Evolutionary conservation across 108 stramenopile genomes (phyloP).

Genomic region (Cyclostephanos invisitatus): DNA sequence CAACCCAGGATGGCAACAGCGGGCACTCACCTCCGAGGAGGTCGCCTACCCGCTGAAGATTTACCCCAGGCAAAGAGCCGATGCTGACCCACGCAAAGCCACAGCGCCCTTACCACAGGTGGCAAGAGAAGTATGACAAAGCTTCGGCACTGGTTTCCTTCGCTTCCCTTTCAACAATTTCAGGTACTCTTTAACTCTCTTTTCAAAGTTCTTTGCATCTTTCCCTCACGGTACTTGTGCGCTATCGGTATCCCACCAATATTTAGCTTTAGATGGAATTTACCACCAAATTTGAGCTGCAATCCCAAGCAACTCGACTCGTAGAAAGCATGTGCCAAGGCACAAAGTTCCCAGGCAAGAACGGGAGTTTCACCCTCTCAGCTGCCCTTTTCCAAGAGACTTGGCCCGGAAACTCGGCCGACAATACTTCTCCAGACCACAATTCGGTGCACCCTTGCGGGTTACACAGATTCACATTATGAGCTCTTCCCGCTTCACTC

Average conservation of each 20-base stretch:
- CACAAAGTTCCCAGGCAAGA: slow-evolving; percentile 55
- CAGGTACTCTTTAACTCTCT: slow-evolving; percentile 98
- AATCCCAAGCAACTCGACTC: slow-evolving; percentile 97
- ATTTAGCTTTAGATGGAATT: slow-evolving; percentile 97
- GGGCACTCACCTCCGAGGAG: slow-evolving; percentile 42
- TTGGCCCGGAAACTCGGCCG: slow-evolving; percentile 64
- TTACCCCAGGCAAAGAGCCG: slow-evolving; percentile 47
- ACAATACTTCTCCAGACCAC: slow-evolving; percentile 85
- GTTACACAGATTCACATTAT: slow-evolving; percentile 75
- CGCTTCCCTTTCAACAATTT: slow-evolving; percentile 96
- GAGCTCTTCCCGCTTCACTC: slow-evolving; percentile 95
- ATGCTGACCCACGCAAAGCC: slow-evolving; percentile 56
- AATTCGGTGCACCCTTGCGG: slow-evolving; percentile 66
- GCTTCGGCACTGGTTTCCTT: slow-evolving; percentile 84
- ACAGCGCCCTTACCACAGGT: slow-evolving; percentile 72
- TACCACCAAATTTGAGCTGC: slow-evolving; percentile 95
- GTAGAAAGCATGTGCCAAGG: slow-evolving; percentile 69
- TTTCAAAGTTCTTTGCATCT: slow-evolving; percentile 97
- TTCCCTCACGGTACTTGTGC: slow-evolving; percentile 96
- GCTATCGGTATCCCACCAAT: slow-evolving; percentile 94
- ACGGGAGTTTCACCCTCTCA: slow-evolving; percentile 96
- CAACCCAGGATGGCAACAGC: slow-evolving; percentile 38
- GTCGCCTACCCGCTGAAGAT: slow-evolving; percentile 42
- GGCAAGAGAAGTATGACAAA: slow-evolving; percentile 57
- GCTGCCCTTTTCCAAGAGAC: slow-evolving; percentile 91